These are phyloP conservation scores for Tolypocladium sp. DNA, from an alignment of 2,329 filamentous ascomycete species.

Conservation along the genomic window DNA sequence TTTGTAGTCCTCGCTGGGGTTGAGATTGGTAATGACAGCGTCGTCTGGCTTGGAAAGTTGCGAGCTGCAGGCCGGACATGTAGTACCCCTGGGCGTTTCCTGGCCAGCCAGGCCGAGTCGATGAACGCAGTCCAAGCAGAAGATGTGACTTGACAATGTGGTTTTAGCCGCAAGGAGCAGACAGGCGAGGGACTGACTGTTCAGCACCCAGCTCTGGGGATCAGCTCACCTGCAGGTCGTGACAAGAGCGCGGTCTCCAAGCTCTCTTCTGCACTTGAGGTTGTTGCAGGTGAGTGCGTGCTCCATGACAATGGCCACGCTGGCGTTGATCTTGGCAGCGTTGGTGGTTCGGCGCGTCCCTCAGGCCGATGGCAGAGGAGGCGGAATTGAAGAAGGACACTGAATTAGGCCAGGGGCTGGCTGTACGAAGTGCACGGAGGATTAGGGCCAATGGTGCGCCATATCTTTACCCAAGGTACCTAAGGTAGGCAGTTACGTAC, in stretches of 20 bases:
- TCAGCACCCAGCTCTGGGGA: not conserved
- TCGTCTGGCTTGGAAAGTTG: constrained; percentile 64
- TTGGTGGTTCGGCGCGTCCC: not conserved
- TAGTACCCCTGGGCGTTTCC: constrained; percentile 23
- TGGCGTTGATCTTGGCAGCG: not conserved
- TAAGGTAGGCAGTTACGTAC: not conserved
- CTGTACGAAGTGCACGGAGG: not conserved
- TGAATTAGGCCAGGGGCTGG: not conserved
- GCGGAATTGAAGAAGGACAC: not conserved
- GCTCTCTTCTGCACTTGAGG: constrained; percentile 61
- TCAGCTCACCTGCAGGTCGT: constrained; percentile 70
- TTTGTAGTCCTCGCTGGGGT: constrained; percentile 83
- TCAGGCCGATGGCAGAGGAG: not conserved
- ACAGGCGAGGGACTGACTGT: not conserved
- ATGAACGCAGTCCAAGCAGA: constrained; percentile 69
- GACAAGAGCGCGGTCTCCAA: constrained; percentile 66
- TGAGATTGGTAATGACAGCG: constrained; percentile 61
- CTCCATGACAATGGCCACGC: constrained; percentile 52
- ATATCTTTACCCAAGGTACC: not conserved
- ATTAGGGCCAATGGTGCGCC: not conserved
- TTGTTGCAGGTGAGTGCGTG: constrained; percentile 70
- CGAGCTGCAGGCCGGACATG: constrained; percentile 69
- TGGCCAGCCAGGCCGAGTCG: constrained; percentile 48
- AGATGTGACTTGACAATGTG: constrained; percentile 59
- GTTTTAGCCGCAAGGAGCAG: not conserved